These are phyloP conservation scores for Candida freyschussii DNA, from an alignment of 1,139 yeast genomes.

Conservation along the genomic window DNA sequence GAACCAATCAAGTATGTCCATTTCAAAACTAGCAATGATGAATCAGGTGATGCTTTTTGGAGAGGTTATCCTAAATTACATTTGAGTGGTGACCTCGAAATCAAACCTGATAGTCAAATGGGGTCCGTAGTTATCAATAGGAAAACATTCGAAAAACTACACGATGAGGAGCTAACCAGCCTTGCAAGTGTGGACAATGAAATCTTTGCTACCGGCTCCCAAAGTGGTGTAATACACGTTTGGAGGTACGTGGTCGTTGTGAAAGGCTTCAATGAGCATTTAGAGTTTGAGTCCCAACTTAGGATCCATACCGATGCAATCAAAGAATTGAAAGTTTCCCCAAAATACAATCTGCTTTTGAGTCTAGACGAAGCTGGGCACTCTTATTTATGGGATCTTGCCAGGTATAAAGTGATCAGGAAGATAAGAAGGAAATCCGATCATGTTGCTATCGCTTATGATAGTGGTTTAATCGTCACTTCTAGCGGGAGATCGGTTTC, in stretches of 20 bases:
- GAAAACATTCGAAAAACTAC: slow-evolving; percentile 22
- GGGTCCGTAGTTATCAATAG: slow-evolving; percentile 27
- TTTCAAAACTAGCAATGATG: slow-evolving; percentile 24
- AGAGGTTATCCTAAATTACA: slow-evolving; percentile 34
- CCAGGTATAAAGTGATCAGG: slow-evolving; percentile 45
- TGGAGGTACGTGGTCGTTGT: slow-evolving; percentile 38
- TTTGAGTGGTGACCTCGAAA: slow-evolving; percentile 28
- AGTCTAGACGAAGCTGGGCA: slow-evolving; percentile 48
- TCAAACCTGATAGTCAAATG: slow-evolving; percentile 16
- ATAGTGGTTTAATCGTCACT: slow-evolving; percentile 49
- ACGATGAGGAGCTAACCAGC: slow-evolving; percentile 26
- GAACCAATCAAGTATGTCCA: slow-evolving; percentile 22
- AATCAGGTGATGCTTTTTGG: slow-evolving; percentile 26
- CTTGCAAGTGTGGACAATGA: slow-evolving; percentile 23
- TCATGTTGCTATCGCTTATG: slow-evolving; percentile 45
- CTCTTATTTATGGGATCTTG: slow-evolving; percentile 56
- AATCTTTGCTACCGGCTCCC: slow-evolving; percentile 47
- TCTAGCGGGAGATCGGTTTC: slow-evolving; percentile 27
- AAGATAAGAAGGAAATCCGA: slow-evolving; percentile 30
- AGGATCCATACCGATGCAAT: slow-evolving; percentile 51
- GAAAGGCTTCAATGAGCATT: slow-evolving; percentile 24
- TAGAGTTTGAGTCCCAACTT: slow-evolving; percentile 43
- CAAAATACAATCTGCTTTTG: slow-evolving; percentile 47
- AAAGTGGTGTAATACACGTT: slow-evolving; percentile 50
- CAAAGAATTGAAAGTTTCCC: slow-evolving; percentile 38